Percentiles rank a stretch among this genome's conserved stretches.
These are phyloP conservation scores for Ceriops zippeliana DNA, from an alignment of 345 rosid genomes.

Conservation along the genomic window DNA sequence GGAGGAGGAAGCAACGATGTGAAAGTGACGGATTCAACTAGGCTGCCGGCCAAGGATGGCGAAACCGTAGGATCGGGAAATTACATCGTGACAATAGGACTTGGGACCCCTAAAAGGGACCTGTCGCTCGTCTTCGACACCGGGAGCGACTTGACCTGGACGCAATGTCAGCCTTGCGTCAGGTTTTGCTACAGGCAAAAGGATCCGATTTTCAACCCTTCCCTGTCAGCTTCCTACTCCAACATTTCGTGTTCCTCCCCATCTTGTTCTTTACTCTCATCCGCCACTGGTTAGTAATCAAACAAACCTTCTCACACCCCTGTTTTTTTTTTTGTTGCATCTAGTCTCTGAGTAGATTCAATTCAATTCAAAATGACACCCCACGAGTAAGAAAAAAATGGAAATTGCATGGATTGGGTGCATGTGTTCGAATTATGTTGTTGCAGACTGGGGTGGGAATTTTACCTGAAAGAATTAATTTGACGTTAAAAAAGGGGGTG, in stretches of 20 bases:
- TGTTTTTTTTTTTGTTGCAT: background rate
- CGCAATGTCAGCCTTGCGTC: constrained; percentile 30
- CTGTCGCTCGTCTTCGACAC: constrained; percentile 30
- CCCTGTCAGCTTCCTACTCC: constrained; percentile 44
- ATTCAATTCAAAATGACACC: background rate
- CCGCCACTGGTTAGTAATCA: constrained; percentile 45
- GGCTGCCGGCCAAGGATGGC: constrained; percentile 60
- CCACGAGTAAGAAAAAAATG: too few relatives aligned
- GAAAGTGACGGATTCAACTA: constrained; percentile 28
- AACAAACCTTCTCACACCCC: too few relatives aligned
- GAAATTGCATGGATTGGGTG: too few relatives aligned
- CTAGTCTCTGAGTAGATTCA: too few relatives aligned
- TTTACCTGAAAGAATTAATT: too few relatives aligned
- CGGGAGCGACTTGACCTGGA: constrained; percentile 31
- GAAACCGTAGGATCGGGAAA: constrained; percentile 32
- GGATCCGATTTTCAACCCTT: constrained; percentile 18
- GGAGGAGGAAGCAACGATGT: constrained; percentile 6
- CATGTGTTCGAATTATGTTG: too few relatives aligned
- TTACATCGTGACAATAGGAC: constrained; percentile 24
- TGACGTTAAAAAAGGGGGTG: too few relatives aligned
- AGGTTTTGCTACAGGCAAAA: constrained; percentile 23
- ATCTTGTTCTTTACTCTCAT: constrained; percentile 39
- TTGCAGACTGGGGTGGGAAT: too few relatives aligned
- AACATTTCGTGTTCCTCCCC: constrained; percentile 57
- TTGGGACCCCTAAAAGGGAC: constrained; percentile 24